Evolutionary conservation across 2,329 filamentous ascomycete genomes (phyloP).

Genomic region (Lomentospora prolificans): DNA sequence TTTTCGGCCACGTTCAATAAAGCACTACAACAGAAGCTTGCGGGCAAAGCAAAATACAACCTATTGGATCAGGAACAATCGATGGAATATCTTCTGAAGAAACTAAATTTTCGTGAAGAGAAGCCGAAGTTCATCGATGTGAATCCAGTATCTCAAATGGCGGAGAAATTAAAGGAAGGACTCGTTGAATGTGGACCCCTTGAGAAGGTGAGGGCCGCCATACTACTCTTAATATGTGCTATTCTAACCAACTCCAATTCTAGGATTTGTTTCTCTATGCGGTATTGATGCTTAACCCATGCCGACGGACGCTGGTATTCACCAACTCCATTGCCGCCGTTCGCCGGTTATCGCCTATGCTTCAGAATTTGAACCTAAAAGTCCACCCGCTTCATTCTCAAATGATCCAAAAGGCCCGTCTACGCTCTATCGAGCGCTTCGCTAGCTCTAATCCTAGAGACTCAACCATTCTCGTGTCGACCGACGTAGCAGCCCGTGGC

Average conservation of each 20-base stretch:
- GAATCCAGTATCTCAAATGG: slow-evolving; percentile 85
- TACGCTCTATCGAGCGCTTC: slow-evolving; percentile 89
- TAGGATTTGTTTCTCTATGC: slow-evolving; percentile 89
- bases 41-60: slow-evolving; percentile 55
- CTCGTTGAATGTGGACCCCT: slow-evolving; percentile 85
- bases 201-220: slow-evolving; percentile 62
- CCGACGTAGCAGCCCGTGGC: slow-evolving; percentile 86
- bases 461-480: slow-evolving; percentile 70
- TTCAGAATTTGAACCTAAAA: slow-evolving; percentile 71
- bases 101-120: slow-evolving; percentile 76
- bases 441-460: slow-evolving; percentile 47
- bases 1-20: slow-evolving; percentile 97
- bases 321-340: slow-evolving; percentile 94
- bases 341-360: slow-evolving; percentile 71
- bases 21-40: slow-evolving; percentile 80
- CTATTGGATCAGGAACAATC: slow-evolving; percentile 60
- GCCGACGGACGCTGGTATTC: slow-evolving; percentile 77
- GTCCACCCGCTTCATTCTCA: slow-evolving; percentile 77
- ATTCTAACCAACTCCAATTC: slow-evolving; percentile 2
- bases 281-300: slow-evolving; percentile 71
- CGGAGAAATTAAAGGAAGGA: slow-evolving; percentile 73
- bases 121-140: slow-evolving; percentile 86
- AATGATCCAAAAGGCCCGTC: slow-evolving; percentile 90
- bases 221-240: neutral
- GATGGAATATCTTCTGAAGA: slow-evolving; percentile 86